Base-by-base conservation (phyloP, 2,329 filamentous ascomycete genomes). In the Colletotrichum caudatum region DNA sequence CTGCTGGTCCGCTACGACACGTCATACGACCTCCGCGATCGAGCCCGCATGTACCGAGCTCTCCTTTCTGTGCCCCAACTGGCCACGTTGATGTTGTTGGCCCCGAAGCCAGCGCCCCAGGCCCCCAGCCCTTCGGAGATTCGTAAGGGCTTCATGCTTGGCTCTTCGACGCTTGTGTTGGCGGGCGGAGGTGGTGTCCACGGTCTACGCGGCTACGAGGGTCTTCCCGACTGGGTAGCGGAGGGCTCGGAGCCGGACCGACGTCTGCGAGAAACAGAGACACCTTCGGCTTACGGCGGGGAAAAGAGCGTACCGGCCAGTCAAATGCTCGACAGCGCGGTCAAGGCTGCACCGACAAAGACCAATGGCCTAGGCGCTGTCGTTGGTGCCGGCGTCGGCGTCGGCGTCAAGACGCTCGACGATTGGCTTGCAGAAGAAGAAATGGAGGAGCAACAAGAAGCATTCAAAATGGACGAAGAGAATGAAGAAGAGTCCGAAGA, bases 21-120 rank as follows among this genome's bases (percentile, higher is more conserved):
- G 0, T 98, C 95, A 0, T 99, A 97, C 81, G 95, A 98, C 78
- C 89, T 99, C 3, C 94, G 96, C 74, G 96, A 98, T 79, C 92
- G 96, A 33, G 91, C 95, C 2, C 91, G 96, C 41, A 88, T 98
- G 73, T 98, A 97, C 83, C 94, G 93, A 74, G 88, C 94, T 1
- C 89, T 99, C 1, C 89, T 99, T 2, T 88, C 90, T 5, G 90
- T 93, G 5, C 94, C 95, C 0, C 94, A 98, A 80, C 89, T 99
- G 20, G 96, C 96, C 3, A 94, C 93, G 0, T 86, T 99, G 18
- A 92, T 98, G 80, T 90, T 99, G 0, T 88, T 98, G 1, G 96
- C 96, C 0, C 95, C 96, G 0, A 99, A 99, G 79, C 95, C 96
- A 0, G 94, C 96, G 0, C 96, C 96, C 0, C 94, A 97, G 72